Conservation (phyloP, 2,329 filamentous ascomycete species). For the Tolypocladium endophyticum region DNA sequence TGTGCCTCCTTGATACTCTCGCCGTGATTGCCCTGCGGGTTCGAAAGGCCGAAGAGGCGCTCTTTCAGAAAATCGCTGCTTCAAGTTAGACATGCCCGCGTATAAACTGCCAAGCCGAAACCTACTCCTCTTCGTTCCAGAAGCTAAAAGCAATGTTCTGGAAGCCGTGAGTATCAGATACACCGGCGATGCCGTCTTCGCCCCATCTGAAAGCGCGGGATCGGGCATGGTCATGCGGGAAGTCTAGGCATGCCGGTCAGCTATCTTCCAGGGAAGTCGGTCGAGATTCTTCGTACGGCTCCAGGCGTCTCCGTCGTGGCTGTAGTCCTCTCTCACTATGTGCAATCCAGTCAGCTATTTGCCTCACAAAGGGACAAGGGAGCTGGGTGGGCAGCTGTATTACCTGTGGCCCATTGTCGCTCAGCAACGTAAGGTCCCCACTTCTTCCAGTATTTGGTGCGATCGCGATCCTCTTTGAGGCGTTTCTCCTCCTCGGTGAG, state of each 20-base stretch:
- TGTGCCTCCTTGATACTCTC: constrained; percentile 96
- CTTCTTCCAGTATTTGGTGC: constrained; percentile 92
- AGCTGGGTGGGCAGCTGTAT: constrained; percentile 15
- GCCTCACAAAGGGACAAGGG: background rate
- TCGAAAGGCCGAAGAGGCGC: constrained; percentile 86
- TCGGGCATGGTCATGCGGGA: constrained; percentile 84
- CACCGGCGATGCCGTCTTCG: constrained; percentile 92
- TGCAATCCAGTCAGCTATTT: constrained; percentile 12
- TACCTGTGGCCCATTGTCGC: constrained; percentile 90
- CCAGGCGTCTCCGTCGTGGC: constrained; percentile 85
- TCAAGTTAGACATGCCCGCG: constrained; percentile 8
- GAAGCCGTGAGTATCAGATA: constrained; percentile 79
- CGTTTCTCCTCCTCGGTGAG: constrained; percentile 85
- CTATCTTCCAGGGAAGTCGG: background rate
- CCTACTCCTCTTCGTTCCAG: constrained; percentile 92
- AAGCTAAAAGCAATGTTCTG: constrained; percentile 94
- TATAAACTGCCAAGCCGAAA: background rate
- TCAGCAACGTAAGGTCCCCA: constrained; percentile 94
- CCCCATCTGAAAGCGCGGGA: constrained; percentile 90
- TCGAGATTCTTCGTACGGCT: constrained; percentile 55
- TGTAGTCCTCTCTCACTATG: constrained; percentile 79
- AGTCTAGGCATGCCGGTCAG: constrained; percentile 48
- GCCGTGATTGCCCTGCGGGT: constrained; percentile 93
- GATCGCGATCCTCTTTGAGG: constrained; percentile 73
- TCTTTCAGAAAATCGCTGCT: constrained; percentile 84